Base-by-base conservation (phyloP, 2,329 filamentous ascomycete species). In the Erysiphe neolycopersici region DNA sequence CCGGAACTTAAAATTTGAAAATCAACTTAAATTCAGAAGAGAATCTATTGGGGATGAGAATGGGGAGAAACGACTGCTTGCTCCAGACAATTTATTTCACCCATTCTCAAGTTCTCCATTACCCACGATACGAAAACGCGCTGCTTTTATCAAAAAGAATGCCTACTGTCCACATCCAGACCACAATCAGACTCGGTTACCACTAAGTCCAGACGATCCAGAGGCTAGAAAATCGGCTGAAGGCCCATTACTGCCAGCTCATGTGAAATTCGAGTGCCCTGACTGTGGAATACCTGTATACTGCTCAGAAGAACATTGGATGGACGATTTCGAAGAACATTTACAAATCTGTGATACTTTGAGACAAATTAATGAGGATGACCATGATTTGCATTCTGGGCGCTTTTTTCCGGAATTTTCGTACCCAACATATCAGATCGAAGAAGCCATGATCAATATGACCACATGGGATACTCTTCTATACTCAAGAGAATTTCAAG, bases 401-500 rank as follows among this genome's bases (percentile, higher is more conserved):
- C 72, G 89, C 26, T 79, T 83, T 59, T 98, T 98, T 60, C 77
- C 80, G 13, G 91, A 98, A 59, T 95, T 92, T 55, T 75, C 85
- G 48, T 92, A 93, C 56, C 84, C 89, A 0, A 81, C 79, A 13
- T 68, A 76, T 44, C 85, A 94, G 62, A 75, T 94, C 58, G 85
- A 94, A 50, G 87, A 94, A 58, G 81, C 84, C 31, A 68, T 89
- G 50, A 73, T 94, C 51, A 98, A 98, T 61, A 85, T 98, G 79
- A 92, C 79, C 38, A 98, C 91, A 59, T 98, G 89, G 89, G 89
- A 98, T 60, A 95, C 89, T 0, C 82, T 91, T 53, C 65, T 98
- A 56, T 98, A 93, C 58, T 91, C 84, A 3, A 70, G 89, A 54
- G 79, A 92, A 53, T 95, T 89, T 54, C 71, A 78, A 50, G 91